Evolutionary conservation across 371 early-diverging fungal species (phyloP).

Genomic region (Rhizopus sp.): DNA sequence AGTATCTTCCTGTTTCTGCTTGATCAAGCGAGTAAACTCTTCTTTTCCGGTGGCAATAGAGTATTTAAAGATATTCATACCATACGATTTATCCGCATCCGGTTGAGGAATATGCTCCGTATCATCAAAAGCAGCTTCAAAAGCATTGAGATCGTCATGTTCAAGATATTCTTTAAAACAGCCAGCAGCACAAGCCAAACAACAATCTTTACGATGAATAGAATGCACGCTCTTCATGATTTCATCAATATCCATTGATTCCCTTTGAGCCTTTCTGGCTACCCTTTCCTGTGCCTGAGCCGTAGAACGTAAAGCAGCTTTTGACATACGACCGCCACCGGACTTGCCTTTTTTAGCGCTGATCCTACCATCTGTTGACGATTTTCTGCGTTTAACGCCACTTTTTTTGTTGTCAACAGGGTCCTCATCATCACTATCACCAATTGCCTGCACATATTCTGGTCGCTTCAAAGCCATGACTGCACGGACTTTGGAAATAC

Average conservation of each 20-base stretch:
- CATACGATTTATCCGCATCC: slow-evolving; percentile 20
- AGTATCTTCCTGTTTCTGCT: slow-evolving; percentile 1
- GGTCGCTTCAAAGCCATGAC: slow-evolving; percentile 24
- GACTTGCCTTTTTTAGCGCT: slow-evolving; percentile 4
- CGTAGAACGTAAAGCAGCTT: slow-evolving; percentile 15
- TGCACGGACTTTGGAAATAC: slow-evolving; percentile 37
- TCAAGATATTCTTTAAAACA: slow-evolving; percentile 29
- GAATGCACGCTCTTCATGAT: slow-evolving; percentile 10
- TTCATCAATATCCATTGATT: not conserved
- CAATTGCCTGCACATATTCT: not conserved
- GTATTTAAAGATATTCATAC: slow-evolving; percentile 15
- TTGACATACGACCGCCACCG: slow-evolving; percentile 14
- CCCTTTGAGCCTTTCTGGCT: slow-evolving; percentile 22
- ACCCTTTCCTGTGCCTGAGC: slow-evolving; percentile 15
- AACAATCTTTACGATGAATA: slow-evolving; percentile 30
- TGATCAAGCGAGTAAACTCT: slow-evolving; percentile 23
- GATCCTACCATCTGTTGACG: not conserved
- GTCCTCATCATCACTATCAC: slow-evolving; percentile 11
- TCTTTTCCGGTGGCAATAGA: slow-evolving; percentile 30
- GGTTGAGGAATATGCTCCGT: slow-evolving; percentile 20
- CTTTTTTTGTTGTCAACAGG: not conserved
- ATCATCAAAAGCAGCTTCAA: slow-evolving; percentile 22
- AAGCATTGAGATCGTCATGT: slow-evolving; percentile 16
- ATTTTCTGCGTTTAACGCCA: slow-evolving; percentile 8
- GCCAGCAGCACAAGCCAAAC: slow-evolving; percentile 30